These are phyloP conservation scores for Aspergillus leporis DNA, from an alignment of 495 filamentous ascomycete genomes.

Conservation along the genomic window DNA sequence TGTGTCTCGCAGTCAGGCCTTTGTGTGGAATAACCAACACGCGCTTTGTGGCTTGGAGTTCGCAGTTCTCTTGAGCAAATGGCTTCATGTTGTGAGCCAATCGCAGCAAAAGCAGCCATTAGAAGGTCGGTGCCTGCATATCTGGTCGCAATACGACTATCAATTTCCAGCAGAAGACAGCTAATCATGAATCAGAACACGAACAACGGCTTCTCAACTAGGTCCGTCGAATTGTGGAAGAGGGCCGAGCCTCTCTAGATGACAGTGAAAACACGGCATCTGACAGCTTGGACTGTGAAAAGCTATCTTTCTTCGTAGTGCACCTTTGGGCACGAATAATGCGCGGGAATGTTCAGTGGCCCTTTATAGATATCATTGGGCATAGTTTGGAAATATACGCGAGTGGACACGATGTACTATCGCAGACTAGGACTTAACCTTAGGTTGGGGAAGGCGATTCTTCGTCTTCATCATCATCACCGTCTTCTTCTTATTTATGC, in stretches of 20 bases:
- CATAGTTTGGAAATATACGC: neutral
- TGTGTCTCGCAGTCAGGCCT: constrained; percentile 33
- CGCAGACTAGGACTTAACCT: neutral
- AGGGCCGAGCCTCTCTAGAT: neutral
- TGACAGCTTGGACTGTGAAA: neutral
- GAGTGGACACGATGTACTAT: neutral
- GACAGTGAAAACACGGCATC: neutral
- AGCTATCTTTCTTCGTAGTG: neutral
- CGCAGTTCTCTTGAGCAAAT: constrained; percentile 35
- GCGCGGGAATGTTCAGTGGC: neutral
- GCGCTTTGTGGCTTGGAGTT: constrained; percentile 38
- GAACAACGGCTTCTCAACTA: neutral
- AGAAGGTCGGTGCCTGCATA: neutral
- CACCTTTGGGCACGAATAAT: neutral
- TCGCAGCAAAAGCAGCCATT: neutral
- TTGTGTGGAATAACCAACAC: constrained; percentile 43
- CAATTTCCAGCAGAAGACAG: neutral
- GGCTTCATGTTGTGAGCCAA: constrained; percentile 23
- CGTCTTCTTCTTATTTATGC: no score
- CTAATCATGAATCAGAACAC: neutral
- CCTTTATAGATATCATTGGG: neutral
- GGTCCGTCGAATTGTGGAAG: constrained; percentile 2
- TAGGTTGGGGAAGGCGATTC: no score
- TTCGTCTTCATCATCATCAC: no score
- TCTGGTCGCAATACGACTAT: neutral